Evolutionary conservation across 1,284 basidiomycete genomes (phyloP).

Genomic region (Trametes hirsuta): DNA sequence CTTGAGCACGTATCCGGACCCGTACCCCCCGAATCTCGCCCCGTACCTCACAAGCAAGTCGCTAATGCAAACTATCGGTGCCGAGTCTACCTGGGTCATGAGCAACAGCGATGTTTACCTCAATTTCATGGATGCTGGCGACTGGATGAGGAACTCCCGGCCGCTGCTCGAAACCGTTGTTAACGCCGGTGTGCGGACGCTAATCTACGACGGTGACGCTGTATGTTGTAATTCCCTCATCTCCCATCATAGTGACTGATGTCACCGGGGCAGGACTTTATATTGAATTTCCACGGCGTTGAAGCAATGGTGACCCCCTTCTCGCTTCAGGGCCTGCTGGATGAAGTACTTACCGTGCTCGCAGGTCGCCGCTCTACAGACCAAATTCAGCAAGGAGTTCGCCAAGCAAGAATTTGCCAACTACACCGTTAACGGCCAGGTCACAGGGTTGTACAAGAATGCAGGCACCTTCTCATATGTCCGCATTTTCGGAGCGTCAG

Average conservation of each 20-base stretch:
- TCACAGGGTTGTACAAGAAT: constrained; percentile 59
- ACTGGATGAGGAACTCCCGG: constrained; percentile 65
- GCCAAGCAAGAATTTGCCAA: constrained; percentile 46
- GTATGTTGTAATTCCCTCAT: constrained; percentile 35
- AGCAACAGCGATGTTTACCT: constrained; percentile 51
- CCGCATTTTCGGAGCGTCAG: constrained; percentile 44
- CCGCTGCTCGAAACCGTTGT: constrained; percentile 61
- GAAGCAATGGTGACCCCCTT: constrained; percentile 55
- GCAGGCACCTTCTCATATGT: constrained; percentile 65
- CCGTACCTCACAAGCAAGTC: constrained; percentile 42
- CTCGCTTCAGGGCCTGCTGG: not conserved
- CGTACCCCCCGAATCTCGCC: constrained; percentile 56
- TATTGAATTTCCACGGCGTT: constrained; percentile 61
- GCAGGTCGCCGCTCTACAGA: constrained; percentile 28
- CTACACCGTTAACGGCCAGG: constrained; percentile 55
- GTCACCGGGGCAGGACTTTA: constrained; percentile 49
- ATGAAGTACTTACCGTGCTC: not conserved
- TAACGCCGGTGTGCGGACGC: constrained; percentile 57
- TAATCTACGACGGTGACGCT: constrained; percentile 61
- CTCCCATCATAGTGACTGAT: not conserved
- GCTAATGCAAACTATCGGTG: constrained; percentile 49
- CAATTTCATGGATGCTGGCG: constrained; percentile 61
- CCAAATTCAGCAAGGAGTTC: constrained; percentile 34
- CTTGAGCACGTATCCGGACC: constrained; percentile 48
- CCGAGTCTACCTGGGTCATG: constrained; percentile 50